Evolutionary conservation across 805 yeast genomes (phyloP), one percentile per base, ranked within the genome.

Genomic region (Saturnispora kantuleensis): DNA sequence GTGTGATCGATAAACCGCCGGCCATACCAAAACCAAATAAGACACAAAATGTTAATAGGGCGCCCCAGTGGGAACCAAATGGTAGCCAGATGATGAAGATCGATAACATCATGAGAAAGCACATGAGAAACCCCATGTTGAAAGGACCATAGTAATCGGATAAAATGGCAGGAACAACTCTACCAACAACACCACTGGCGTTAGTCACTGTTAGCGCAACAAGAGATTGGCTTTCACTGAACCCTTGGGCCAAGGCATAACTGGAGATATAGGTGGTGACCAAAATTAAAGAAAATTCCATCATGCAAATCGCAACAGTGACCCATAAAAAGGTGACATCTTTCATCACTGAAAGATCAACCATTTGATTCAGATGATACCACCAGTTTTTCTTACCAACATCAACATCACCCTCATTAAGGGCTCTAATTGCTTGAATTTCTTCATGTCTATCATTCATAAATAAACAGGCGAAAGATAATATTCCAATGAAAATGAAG

Each of bases 31-130:
- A 74, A 0, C 88, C 88, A 54, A 72, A 75, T 2, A 73, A 39
- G 0, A 67, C 72, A 10, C 79, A 64, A 57, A 79, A 82, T 0
- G 68, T 66, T 50, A 76, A 73, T 40, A 80, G 58, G 0, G 67
- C 71, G 1, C 60, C 62, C 31, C 64, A 44, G 40, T 57, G 50
- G 6, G 55, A 46, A 0, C 85, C 87, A 47, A 79, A 73, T 1
- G 89, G 88, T n/a, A 80, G 59, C 88, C 88, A 81, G 16, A 63
- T 31, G 11, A 68, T 67, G 40, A 81, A 63, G 2, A 76, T 67
- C n/a, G 74, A 57, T 0, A 80, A 9, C 1, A 70, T 43, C 54
- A 56, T 62, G 12, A 74, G 63, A 2, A 46, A 40, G 58, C 73
- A 71, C 37, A 63, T 46, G 1, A 66, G 40, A 59, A 60, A 57